Evolutionary conservation across 148 eudicot species (phyloP), one percentile per base, ranked within the genome.

Genomic region (Persicaria tinctoria): DNA sequence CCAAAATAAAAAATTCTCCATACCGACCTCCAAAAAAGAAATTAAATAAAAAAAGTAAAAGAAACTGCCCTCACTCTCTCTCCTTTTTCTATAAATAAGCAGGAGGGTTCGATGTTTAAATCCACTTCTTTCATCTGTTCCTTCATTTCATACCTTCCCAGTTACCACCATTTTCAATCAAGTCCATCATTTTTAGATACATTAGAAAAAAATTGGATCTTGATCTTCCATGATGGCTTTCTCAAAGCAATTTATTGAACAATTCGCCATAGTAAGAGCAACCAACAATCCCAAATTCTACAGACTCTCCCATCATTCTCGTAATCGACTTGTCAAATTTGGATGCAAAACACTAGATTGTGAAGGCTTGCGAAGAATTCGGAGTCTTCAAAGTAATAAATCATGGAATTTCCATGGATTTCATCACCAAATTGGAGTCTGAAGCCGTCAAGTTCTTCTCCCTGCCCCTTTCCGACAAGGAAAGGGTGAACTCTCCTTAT

Each of bases 341-440:
- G 0, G 64, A 82, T 47, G 87, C 93, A 0, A 73, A 80, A 6
- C 82, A 92, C 70, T 74, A 86, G 23, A 91, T 89, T 60, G 73
- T 70, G 27, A 77, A 86, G 41, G 97, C 97, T 7, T 88, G 93
- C 64, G 77, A 81, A 32, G 91, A 92, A 23, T 84, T 83, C 48
- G 97, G 96, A 0, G 87, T 93, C 88, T 93, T 93, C 69, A 90
- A 93, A 66, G 78, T 90, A 3, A 72, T 80, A 46, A 90, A 89
- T 78, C 97, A 92, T 77, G 88, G 90, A 7, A 86, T 93, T 14
- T 78, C 90, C 5, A 44, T 51, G 5, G 85, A 85, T 23, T 54
- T 74, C 4, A 77, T 87, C 73, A 17, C 38, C 5, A 76, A 56
- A 41, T 73, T 93, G 5, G 96, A 93, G 71, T 75, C 46, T 0